These are phyloP conservation scores for Heterobasidion annosum DNA, from an alignment of 1,284 basidiomycete species.

Conservation along the genomic window DNA sequence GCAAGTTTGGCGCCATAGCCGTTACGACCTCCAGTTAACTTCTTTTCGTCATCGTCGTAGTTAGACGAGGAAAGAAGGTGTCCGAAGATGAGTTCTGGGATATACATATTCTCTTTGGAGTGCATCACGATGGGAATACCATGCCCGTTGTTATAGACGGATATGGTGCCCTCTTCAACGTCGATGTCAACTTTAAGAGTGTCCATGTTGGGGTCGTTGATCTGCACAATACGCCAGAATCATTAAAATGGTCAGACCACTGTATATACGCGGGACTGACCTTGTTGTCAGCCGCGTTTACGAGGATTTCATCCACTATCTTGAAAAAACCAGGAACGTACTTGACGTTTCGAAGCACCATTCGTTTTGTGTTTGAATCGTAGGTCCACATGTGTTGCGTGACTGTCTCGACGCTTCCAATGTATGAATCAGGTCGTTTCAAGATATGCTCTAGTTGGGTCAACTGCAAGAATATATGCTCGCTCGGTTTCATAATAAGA, in stretches of 20 bases:
- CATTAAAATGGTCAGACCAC: neutral
- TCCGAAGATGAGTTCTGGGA: constrained; percentile 97
- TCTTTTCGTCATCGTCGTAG: constrained; percentile 99
- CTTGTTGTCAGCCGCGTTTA: constrained; percentile 99
- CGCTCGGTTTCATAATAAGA: neutral
- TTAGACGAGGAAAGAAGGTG: constrained; percentile 94
- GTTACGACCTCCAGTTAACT: constrained; percentile 96
- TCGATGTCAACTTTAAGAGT: constrained; percentile 85
- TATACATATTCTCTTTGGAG: constrained; percentile 88
- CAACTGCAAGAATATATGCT: constrained; percentile 43
- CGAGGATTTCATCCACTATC: constrained; percentile 98
- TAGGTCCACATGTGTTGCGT: constrained; percentile 89
- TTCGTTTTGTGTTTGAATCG: constrained; percentile 71
- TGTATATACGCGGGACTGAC: constrained; percentile 29
- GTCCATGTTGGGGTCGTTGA: constrained; percentile 87
- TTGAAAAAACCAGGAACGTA: constrained; percentile 99
- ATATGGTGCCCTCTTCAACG: constrained; percentile 78
- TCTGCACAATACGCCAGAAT: constrained; percentile 33
- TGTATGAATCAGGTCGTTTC: constrained; percentile 96
- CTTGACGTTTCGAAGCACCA: constrained; percentile 77
- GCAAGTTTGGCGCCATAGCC: constrained; percentile 98
- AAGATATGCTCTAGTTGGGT: constrained; percentile 96
- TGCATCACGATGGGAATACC: constrained; percentile 98
- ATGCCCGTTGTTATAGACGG: constrained; percentile 92
- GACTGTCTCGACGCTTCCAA: constrained; percentile 86